A percentile compares a stretch with the other conserved stretches of the same genome.
Evolutionary conservation across 345 rosid genomes (phyloP).

Genomic region (Citrus unshiu): DNA sequence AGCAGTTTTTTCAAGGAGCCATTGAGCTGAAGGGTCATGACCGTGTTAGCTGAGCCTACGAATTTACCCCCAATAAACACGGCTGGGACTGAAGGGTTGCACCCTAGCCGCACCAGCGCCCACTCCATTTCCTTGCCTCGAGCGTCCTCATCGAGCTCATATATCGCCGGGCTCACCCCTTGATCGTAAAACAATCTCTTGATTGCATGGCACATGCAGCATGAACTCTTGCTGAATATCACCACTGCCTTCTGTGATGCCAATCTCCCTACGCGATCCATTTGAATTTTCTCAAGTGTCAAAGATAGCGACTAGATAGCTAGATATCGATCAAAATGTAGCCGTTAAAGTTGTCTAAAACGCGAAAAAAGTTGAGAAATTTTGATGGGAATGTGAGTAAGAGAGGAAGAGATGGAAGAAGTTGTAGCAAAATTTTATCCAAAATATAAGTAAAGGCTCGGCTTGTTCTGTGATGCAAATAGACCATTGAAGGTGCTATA

Average conservation of each 20-base stretch:
- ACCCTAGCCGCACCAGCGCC: conserved; percentile 68
- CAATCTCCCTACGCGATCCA: conserved; percentile 70
- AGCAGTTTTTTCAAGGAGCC: conserved; percentile 81
- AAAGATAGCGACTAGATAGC: too few relatives aligned
- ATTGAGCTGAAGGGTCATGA: conserved; percentile 89
- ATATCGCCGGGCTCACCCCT: conserved; percentile 75
- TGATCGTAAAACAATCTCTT: conserved; percentile 86
- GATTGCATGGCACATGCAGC: conserved; percentile 75
- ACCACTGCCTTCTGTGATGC: conserved; percentile 81
- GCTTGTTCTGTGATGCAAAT: conserved; percentile 4
- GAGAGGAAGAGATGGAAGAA: neutral
- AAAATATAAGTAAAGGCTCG: too few relatives aligned
- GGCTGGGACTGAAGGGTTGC: conserved; percentile 77
- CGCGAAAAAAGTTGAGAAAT: neutral
- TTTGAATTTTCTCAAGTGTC: neutral
- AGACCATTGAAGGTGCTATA: neutral
- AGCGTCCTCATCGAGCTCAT: conserved; percentile 76
- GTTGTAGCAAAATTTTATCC: neutral
- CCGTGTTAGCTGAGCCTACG: conserved; percentile 70
- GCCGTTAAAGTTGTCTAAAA: neutral
- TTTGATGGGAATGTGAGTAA: neutral
- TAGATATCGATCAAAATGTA: neutral
- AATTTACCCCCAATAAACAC: conserved; percentile 90
- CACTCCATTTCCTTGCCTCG: conserved; percentile 74
- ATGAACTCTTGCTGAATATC: conserved; percentile 76